A percentile compares a stretch with the other conserved stretches of the same genome.
phyloP scores from a whole-genome alignment of 495 filamentous ascomycete genomes.

The Aspergillus diversus region DNA sequence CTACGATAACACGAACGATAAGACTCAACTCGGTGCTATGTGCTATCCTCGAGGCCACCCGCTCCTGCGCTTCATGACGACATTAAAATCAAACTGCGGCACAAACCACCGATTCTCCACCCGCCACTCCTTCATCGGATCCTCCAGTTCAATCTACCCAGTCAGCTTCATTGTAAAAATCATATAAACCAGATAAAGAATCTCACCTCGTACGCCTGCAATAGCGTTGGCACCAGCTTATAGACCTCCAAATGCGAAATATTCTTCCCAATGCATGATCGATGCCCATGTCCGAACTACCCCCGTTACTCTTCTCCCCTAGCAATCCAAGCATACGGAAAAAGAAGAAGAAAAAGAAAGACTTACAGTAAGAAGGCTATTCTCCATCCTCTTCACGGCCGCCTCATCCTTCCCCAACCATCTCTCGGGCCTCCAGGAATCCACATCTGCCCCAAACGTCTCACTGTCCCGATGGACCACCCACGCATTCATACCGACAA shows the following conservation, averaged over 20 bases:
- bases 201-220: constrained; percentile 63
- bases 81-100: neutral
- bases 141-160: constrained; percentile 3
- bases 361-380: constrained; percentile 25
- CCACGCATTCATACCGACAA: constrained; percentile 35
- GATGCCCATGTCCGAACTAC: constrained; percentile 62
- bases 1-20: no score
- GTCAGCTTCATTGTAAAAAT: neutral
- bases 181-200: neutral
- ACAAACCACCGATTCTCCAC: constrained; percentile 15
- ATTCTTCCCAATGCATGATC: constrained; percentile 74
- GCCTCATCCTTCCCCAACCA: constrained; percentile 50
- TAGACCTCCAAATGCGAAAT: constrained; percentile 78
- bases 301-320: constrained; percentile 19
- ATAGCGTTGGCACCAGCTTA: constrained; percentile 73
- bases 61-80: neutral
- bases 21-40: no score
- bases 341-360: neutral
- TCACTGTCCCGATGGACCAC: constrained; percentile 32
- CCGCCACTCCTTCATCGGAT: constrained; percentile 3
- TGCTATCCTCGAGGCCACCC: neutral
- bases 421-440: constrained; percentile 52
- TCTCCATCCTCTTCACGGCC: constrained; percentile 49
- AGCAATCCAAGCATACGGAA: no score
- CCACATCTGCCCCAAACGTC: constrained; percentile 53